Evolutionary conservation across 2,329 filamentous ascomycete species (phyloP).

Genomic region (Aaosphaeria pasadenensis): DNA sequence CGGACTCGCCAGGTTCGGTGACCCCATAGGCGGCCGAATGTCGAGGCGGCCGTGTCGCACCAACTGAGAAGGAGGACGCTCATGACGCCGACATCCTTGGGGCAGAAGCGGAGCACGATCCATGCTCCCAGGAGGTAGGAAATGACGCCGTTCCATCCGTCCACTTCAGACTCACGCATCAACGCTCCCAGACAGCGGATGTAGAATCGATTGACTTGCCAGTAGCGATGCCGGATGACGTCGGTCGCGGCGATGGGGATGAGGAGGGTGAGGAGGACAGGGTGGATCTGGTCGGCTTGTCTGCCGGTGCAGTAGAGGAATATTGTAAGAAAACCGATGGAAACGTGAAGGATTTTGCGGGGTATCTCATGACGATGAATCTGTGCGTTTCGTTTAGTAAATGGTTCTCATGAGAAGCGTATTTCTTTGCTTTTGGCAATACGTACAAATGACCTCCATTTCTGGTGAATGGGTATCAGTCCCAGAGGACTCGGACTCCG

Average conservation of each 20-base stretch:
- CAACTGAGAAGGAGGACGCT: constrained; percentile 87
- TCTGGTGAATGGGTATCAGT: constrained; percentile 89
- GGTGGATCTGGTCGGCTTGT: constrained; percentile 75
- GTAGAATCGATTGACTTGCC: constrained; percentile 81
- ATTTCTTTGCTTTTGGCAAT: neutral
- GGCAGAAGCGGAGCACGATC: constrained; percentile 79
- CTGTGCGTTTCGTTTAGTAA: constrained; percentile 25
- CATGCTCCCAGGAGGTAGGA: constrained; percentile 93
- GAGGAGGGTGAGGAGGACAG: constrained; percentile 75
- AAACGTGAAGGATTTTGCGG: constrained; percentile 88
- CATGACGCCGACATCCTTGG: constrained; percentile 90
- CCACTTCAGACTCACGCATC: constrained; percentile 95
- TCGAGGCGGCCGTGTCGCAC: constrained; percentile 97
- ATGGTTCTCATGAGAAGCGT: neutral
- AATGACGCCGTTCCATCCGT: constrained; percentile 94
- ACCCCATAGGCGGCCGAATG: constrained; percentile 86
- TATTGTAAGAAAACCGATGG: constrained; percentile 90
- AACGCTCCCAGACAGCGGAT: constrained; percentile 80
- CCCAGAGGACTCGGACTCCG: constrained; percentile 90
- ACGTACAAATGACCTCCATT: constrained; percentile 81
- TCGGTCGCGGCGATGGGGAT: constrained; percentile 83
- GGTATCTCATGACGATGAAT: constrained; percentile 94
- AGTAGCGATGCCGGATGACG: constrained; percentile 76
- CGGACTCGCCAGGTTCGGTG: constrained; percentile 83
- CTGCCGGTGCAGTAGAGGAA: constrained; percentile 79